phyloP scores from a whole-genome alignment of 2,329 filamentous ascomycete genomes.

The Raffaelea ambrosiae region DNA sequence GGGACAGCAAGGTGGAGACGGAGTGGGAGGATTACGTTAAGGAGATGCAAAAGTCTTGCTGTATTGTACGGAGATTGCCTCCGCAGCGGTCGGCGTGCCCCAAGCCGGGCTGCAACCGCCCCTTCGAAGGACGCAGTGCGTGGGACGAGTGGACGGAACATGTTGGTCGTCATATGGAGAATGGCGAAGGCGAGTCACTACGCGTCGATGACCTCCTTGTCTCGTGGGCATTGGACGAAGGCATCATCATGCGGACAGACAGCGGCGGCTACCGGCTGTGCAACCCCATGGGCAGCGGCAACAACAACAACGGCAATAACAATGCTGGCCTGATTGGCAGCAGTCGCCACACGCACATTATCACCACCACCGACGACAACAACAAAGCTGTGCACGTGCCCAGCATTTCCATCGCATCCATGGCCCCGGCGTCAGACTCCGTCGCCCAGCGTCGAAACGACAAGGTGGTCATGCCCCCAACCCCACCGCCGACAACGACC shows the following conservation, averaged over 20 bases:
- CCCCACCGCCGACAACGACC: constrained; percentile 4
- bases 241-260: constrained; percentile 50
- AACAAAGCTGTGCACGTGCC: not conserved
- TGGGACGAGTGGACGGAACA: constrained; percentile 95
- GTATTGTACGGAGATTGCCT: constrained; percentile 58
- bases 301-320: constrained; percentile 10
- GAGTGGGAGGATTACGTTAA: constrained; percentile 60
- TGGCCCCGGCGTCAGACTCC: not conserved
- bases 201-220: constrained; percentile 50
- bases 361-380: not conserved
- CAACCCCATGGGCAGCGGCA: constrained; percentile 27
- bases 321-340: constrained; percentile 1
- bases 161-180: constrained; percentile 82
- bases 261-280: constrained; percentile 50
- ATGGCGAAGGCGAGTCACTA: constrained; percentile 49
- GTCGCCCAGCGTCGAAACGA: not conserved
- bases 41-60: constrained; percentile 66
- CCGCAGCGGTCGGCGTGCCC: constrained; percentile 66
- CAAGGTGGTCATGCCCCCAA: constrained; percentile 6
- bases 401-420: not conserved
- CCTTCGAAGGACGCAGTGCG: constrained; percentile 62
- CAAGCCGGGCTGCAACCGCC: constrained; percentile 59
- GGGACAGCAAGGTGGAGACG: constrained; percentile 48
- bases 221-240: constrained; percentile 54
- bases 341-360: not conserved